Conservation (phyloP, 2,329 filamentous ascomycete species). For the Intubia oerlemansii region DNA sequence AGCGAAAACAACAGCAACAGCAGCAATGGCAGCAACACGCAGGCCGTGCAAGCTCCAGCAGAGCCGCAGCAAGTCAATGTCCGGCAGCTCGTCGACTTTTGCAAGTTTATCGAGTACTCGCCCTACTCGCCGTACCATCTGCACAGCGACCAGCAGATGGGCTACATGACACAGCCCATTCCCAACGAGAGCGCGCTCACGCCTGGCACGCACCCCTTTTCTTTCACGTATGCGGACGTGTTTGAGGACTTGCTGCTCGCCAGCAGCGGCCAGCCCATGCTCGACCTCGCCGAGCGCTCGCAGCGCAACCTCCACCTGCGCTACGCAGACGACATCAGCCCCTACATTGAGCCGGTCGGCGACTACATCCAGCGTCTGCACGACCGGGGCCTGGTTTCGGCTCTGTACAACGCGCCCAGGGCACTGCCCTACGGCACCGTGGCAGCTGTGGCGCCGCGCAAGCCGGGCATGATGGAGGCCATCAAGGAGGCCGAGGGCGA, state of each 20-base stretch:
- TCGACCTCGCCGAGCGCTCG: conserved; percentile 18
- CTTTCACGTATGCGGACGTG: conserved; percentile 32
- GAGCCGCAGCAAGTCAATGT: conserved; percentile 5
- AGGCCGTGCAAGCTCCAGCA: background rate
- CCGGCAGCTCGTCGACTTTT: conserved; percentile 10
- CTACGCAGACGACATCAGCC: conserved; percentile 6
- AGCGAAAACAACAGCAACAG: conserved; percentile 1
- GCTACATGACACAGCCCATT: conserved; percentile 17
- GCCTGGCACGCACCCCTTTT: conserved; percentile 13
- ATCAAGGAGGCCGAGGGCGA: conserved; percentile 3
- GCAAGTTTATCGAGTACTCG: conserved; percentile 17
- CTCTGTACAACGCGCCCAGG: too few relatives aligned
- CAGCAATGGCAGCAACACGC: too few relatives aligned
- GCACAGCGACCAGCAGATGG: conserved; percentile 9
- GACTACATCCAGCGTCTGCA: conserved; percentile 19
- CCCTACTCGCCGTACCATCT: conserved; percentile 24
- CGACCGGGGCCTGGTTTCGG: conserved; percentile 17
- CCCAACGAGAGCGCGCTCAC: conserved; percentile 24
- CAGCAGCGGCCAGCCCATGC: conserved; percentile 20
- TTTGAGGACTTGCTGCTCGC: conserved; percentile 34
- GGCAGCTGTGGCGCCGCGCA: too few relatives aligned
- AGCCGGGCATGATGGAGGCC: too few relatives aligned
- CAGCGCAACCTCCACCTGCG: conserved; percentile 10
- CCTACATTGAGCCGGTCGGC: conserved; percentile 18
- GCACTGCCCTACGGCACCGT: too few relatives aligned